phyloP scores from a whole-genome alignment of 2,329 filamentous ascomycete genomes.

The Neonectria magnoliae region DNA sequence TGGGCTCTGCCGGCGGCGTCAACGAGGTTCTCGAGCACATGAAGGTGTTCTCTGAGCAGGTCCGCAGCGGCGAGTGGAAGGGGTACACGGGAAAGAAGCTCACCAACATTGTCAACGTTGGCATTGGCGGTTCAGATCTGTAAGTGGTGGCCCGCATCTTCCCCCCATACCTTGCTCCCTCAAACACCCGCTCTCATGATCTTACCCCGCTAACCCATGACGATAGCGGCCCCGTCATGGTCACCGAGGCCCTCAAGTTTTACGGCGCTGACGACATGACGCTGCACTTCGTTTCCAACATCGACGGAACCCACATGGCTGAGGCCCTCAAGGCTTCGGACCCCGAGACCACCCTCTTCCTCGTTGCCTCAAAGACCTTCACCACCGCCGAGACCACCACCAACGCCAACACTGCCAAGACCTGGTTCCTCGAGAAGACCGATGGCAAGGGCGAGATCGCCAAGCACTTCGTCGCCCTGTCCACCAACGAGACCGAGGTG shows the following conservation, averaged over 20 bases:
- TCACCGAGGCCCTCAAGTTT: conserved; percentile 95
- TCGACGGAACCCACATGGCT: conserved; percentile 97
- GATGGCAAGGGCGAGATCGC: conserved; percentile 85
- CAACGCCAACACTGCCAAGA: conserved; percentile 96
- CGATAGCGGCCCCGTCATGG: conserved; percentile 92
- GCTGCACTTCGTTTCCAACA: conserved; percentile 99
- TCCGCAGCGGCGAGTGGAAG: conserved; percentile 95
- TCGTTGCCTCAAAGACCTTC: conserved; percentile 99
- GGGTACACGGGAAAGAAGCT: conserved; percentile 98
- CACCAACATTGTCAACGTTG: conserved; percentile 95
- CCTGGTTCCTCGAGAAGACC: conserved; percentile 91
- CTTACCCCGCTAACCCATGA: conserved; percentile 22
- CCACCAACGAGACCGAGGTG: conserved; percentile 94
- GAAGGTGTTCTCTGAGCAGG: conserved; percentile 96
- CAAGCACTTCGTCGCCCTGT: conserved; percentile 98
- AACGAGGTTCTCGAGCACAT: conserved; percentile 94
- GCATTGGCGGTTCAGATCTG: conserved; percentile 98
- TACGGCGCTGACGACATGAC: conserved; percentile 89
- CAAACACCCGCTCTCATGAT: conserved; percentile 15
- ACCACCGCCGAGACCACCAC: conserved; percentile 97
- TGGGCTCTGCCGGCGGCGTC: conserved; percentile 87
- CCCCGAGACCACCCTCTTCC: conserved; percentile 98
- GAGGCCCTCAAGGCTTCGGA: conserved; percentile 90
- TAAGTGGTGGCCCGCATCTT: conserved; percentile 60
- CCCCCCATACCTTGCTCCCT: too few relatives aligned